These are phyloP conservation scores for Penicillium mononematosum DNA, from an alignment of 495 filamentous ascomycete genomes.

Conservation along the genomic window DNA sequence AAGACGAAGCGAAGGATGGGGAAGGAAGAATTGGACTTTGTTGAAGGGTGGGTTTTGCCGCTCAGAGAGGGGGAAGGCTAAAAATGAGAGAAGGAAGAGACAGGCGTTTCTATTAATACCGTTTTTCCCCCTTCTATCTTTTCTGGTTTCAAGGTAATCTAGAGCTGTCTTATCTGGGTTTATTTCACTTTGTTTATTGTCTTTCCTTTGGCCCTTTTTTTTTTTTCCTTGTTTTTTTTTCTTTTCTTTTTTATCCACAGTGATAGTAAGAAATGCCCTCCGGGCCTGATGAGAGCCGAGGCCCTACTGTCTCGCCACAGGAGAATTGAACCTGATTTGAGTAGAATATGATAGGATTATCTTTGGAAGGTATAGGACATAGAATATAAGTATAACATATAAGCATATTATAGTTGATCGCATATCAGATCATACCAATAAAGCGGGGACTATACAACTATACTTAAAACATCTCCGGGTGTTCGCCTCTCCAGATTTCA, in stretches of 20 bases:
- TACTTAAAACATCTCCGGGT: not conserved
- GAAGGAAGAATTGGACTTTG: conserved; percentile 14
- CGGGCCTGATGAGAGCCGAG: conserved; percentile 12
- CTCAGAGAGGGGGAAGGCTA: conserved; percentile 10
- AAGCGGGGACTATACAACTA: not conserved
- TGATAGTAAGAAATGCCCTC: not conserved
- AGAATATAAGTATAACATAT: not conserved
- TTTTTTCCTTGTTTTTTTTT: not conserved
- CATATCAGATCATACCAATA: not conserved
- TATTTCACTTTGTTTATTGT: not conserved
- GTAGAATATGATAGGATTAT: not conserved
- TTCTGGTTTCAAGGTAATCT: not conserved
- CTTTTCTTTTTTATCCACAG: not conserved
- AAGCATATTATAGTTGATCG: not conserved
- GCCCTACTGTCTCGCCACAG: not conserved
- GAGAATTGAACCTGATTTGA: no score
- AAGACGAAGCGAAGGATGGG: conserved; percentile 4
- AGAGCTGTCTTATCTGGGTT: conserved; percentile 1
- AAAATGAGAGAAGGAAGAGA: not conserved
- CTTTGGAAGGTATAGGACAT: not conserved
- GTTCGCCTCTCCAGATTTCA: conserved; percentile 6
- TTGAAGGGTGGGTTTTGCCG: conserved; percentile 27
- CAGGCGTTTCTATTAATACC: conserved; percentile 5
- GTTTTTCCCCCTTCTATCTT: conserved; percentile 3
- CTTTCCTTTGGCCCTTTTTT: not conserved